Conservation (phyloP, 192 early-diverging fungal genomes). For the Diversispora eburnea region DNA sequence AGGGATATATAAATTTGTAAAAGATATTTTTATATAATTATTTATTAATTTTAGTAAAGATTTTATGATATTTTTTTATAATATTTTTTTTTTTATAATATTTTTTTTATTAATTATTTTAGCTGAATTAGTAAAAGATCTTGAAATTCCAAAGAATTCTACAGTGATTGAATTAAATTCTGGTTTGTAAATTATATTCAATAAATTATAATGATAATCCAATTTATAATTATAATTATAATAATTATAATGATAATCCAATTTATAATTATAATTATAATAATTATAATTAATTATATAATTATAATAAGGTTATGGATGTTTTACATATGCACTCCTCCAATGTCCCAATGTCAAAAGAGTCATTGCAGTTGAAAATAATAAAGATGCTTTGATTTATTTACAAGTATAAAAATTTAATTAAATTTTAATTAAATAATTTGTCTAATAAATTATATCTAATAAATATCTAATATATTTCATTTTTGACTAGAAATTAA, state of each 20-base stretch:
- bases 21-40: neutral
- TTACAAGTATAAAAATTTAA: neutral
- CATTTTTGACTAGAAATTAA: too few relatives aligned
- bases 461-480: too few relatives aligned
- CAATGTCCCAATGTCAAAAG: neutral
- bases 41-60: neutral
- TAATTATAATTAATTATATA: neutral
- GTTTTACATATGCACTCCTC: neutral
- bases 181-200: neutral
- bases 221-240: too few relatives aligned
- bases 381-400: neutral
- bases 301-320: neutral
- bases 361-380: neutral
- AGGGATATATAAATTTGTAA: too few relatives aligned
- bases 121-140: neutral
- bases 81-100: too few relatives aligned
- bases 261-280: neutral
- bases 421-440: neutral
- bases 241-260: too few relatives aligned
- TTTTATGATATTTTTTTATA: neutral
- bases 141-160: conserved; percentile 2
- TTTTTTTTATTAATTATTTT: neutral
- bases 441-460: too few relatives aligned
- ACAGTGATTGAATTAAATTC: conserved; percentile 3
- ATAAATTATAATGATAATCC: neutral